Base-by-base conservation (phyloP, 352 stramenopile genomes). In the Aphanomyces euteiches region DNA sequence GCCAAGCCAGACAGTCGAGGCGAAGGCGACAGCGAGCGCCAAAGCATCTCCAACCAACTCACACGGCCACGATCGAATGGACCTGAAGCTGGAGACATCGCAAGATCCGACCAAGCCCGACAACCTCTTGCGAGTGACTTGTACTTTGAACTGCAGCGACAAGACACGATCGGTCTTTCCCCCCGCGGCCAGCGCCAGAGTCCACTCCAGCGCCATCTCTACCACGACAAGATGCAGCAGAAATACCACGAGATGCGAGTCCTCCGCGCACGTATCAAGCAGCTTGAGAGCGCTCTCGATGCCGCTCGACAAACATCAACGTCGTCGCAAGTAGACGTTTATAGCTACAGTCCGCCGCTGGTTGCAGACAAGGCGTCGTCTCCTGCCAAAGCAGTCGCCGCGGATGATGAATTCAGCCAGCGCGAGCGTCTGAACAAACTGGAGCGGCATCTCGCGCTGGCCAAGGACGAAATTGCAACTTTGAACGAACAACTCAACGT, bases 191-290 rank as follows among this genome's bases (percentile, higher is more conserved):
- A 10, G 3, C 12, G 39, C 38, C 38, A 56, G 39, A 17, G 19
- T 13, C 17, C 54, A 7, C 39, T 61, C 28, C 17, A 67, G 17
- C 59, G 59, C 7, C 59, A 67, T n/a, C 61, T 74, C 5, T 90
- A 93, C 50, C 85, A 93, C 10, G 80, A 82, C 37, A 85, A 86
- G 66, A 89, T 91, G 83, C 80, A 93, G 37, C 79, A 72, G 34
- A 82, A 84, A 7, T 90, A 93, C 72, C 84, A 76, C 47, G 83
- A 91, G 39, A 77, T 79, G 38, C 81, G 84, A 41, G 66, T 64
- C 0, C 61, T 93, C 7, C 84, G 84, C 1, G 82, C 90, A 34
- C 77, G 78, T 0, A 77, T 90, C 21, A 67, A 43, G 1, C 66
- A 77, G 15, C 64, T 93, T 0, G 79, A 91, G 67, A 75, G 72